Evolutionary conservation across 108 stramenopile genomes (phyloP).

Genomic region (Mediolabrus comicus): DNA sequence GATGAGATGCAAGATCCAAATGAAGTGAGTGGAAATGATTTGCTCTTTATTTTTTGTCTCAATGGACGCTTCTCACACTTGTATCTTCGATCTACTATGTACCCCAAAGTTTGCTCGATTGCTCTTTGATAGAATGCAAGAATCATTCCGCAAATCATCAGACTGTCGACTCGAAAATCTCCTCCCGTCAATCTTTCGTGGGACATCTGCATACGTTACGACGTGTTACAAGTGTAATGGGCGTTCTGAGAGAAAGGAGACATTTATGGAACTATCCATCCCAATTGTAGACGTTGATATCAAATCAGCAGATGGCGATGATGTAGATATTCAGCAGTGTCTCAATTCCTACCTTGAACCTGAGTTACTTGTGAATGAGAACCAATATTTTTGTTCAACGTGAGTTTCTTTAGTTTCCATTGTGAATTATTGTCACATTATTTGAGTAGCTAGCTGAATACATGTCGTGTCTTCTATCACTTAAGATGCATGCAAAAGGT

Average conservation of each 20-base stretch:
- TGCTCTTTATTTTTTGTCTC: background rate
- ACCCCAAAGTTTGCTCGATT: conserved; percentile 84
- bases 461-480: background rate
- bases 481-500: conserved; percentile 56
- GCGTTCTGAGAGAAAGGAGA: conserved; percentile 51
- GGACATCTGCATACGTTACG: conserved; percentile 61
- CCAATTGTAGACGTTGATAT: conserved; percentile 52
- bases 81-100: background rate
- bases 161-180: background rate
- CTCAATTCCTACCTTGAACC: conserved; percentile 60
- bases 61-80: background rate
- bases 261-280: conserved; percentile 73
- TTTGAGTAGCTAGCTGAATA: background rate
- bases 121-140: conserved; percentile 80
- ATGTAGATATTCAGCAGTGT: conserved; percentile 73
- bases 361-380: conserved; percentile 75
- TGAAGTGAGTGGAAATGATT: conserved; percentile 62
- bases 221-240: conserved; percentile 55
- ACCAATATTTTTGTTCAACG: conserved; percentile 73
- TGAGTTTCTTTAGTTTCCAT: background rate
- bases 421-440: background rate
- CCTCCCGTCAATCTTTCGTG: conserved; percentile 67
- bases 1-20: conserved; percentile 90
- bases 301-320: conserved; percentile 16
- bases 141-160: conserved; percentile 66